Evolutionary conservation across 108 stramenopile genomes (phyloP).

Genomic region (Conticribra weissflogii): DNA sequence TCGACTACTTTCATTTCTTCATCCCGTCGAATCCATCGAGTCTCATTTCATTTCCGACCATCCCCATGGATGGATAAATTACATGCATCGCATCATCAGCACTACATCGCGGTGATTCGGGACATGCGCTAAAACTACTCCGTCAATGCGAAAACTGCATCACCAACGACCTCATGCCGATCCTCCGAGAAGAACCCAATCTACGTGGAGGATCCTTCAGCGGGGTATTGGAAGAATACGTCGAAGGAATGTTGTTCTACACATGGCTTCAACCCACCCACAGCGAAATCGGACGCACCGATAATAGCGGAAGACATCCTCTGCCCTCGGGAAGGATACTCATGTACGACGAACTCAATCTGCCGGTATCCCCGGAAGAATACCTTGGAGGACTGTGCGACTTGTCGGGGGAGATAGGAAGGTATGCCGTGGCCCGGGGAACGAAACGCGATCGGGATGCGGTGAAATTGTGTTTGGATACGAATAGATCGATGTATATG

Average conservation of each 20-base stretch:
- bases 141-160: constrained; percentile 69
- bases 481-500: constrained; percentile 57
- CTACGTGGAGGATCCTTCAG: constrained; percentile 74
- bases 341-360: constrained; percentile 47
- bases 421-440: constrained; percentile 89
- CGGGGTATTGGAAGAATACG: constrained; percentile 90
- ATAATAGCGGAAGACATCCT: constrained; percentile 33
- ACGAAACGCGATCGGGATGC: constrained; percentile 81
- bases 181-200: constrained; percentile 81
- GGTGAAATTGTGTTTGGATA: constrained; percentile 67
- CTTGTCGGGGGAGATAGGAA: constrained; percentile 94
- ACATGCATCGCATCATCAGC: constrained; percentile 32
- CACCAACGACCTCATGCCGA: constrained; percentile 64
- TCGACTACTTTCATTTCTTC: too few species aligned
- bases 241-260: constrained; percentile 92
- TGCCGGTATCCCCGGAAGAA: constrained; percentile 70
- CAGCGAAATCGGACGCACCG: too few species aligned
- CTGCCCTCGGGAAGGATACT: constrained; percentile 58
- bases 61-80: too few species aligned
- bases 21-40: too few species aligned
- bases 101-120: constrained; percentile 77
- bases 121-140: constrained; percentile 59
- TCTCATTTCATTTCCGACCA: too few species aligned
- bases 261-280: constrained; percentile 81
- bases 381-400: constrained; percentile 97